Base-by-base conservation (phyloP, 139 green algal species). In the Chlorella vulgaris region DNA sequence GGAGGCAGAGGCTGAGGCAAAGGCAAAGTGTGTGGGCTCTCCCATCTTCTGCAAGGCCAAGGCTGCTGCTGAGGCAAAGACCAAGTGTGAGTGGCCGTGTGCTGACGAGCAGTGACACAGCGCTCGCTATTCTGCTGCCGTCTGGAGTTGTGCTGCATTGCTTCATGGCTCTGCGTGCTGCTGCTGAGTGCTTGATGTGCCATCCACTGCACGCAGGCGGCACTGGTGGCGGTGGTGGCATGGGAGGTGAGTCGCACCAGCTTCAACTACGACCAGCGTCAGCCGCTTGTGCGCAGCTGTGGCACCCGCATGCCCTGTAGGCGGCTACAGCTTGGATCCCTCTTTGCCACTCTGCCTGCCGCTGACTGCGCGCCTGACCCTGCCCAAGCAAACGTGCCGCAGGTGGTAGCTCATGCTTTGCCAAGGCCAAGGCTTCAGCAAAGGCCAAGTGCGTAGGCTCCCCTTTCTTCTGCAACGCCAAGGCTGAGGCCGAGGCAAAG, bases 1-100 rank as follows among this genome's bases (percentile, higher is more conserved):
- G 5, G n/a, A 65, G 22, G 55, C 55, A 8, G 15, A 28, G 28
- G 55, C 55, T 65, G 55, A 65, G 5, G 55, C 55, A 28, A 65
- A 13, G 4, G 62, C 62, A 15, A 69, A 40, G n/a, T 65, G 55
- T 21, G 15, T n/a, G n/a, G n/a, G n/a, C n/a, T n/a, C n/a, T n/a
- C 21, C 35, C 65, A n/a, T 13, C 35, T 71, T 71, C 65, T 71
- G 31, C 65, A 71, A 71, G 33, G 33, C 65, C 33, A 24, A 29
- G 65, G 36, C 31, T 21, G 65, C 43, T 21, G 65, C 65, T 42
- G 19, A n/a, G 1, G 65, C 65, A 29, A 71, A 47, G 35, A 35
- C 65, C 65, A 50, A 47, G 24, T 71, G 21, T 71, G 35, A 71
- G 65, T 51, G 61, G 47, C 47, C 15, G n/a, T n/a, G n/a, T n/a